phyloP scores from a whole-genome alignment of 495 filamentous ascomycete species.

The Podospora didyma region DNA sequence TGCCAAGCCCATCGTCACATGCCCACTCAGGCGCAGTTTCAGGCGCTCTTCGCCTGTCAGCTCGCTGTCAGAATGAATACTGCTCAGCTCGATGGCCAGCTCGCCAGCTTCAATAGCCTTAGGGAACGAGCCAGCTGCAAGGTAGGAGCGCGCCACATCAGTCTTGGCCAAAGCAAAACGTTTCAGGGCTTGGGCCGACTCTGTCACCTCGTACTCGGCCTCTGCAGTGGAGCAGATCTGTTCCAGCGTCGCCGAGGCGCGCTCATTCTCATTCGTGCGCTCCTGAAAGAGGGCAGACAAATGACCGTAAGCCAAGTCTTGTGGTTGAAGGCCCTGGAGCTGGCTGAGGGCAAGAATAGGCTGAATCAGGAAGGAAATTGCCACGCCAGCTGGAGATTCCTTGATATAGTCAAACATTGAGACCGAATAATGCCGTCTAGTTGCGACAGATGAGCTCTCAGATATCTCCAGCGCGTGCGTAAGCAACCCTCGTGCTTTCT shows the following conservation, averaged over 20 bases:
- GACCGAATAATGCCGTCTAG: constrained; percentile 70
- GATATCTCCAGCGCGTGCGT: constrained; percentile 96
- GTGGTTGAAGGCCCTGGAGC: constrained; percentile 61
- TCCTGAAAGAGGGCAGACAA: constrained; percentile 79
- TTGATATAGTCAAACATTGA: constrained; percentile 77
- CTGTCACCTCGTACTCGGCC: constrained; percentile 75
- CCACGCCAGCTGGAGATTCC: constrained; percentile 47
- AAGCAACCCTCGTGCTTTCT: constrained; percentile 78
- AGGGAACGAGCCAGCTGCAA: constrained; percentile 60
- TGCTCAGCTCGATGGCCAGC: constrained; percentile 66
- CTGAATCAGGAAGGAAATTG: constrained; percentile 54
- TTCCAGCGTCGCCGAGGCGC: constrained; percentile 63
- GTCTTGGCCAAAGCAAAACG: constrained; percentile 80
- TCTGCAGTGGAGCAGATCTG: constrained; percentile 66
- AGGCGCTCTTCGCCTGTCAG: constrained; percentile 49
- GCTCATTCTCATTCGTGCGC: constrained; percentile 60
- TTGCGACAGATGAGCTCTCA: constrained; percentile 62
- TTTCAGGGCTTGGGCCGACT: constrained; percentile 66
- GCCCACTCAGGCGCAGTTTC: constrained; percentile 73
- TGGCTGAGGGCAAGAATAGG: constrained; percentile 89
- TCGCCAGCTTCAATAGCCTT: constrained; percentile 70
- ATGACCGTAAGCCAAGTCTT: constrained; percentile 67
- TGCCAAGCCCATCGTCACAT: constrained; percentile 81
- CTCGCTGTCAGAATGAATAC: constrained; percentile 56
- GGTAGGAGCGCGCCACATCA: constrained; percentile 74